Conservation (phyloP, 306 rosid genomes). For the Oxytropis ochrocephala region DNA sequence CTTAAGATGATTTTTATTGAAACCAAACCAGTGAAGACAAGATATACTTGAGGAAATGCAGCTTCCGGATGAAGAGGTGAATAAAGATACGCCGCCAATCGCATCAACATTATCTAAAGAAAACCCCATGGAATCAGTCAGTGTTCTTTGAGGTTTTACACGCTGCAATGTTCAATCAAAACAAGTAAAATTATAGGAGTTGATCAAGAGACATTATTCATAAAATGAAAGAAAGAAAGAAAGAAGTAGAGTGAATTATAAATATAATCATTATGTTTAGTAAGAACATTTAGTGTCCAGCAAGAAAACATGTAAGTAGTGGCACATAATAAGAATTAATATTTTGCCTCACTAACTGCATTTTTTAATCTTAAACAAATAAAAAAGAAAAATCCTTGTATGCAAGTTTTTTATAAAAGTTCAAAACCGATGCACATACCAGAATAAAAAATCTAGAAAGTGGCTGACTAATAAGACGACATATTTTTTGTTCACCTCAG, state of each 20-base stretch:
- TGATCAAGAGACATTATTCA: constrained; percentile 9
- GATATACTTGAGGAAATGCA: not conserved
- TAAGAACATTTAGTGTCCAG: not conserved
- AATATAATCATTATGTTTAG: constrained; percentile 8
- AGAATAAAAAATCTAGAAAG: not conserved
- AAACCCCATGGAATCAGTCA: constrained; percentile 97
- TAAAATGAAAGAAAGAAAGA: constrained; percentile 15
- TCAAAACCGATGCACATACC: not conserved
- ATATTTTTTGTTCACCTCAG: not conserved
- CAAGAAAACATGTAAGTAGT: not conserved
- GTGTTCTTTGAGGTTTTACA: constrained; percentile 80
- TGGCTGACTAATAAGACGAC: not conserved
- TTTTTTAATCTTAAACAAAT: not conserved
- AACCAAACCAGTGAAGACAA: not conserved
- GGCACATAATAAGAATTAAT: constrained; percentile 1
- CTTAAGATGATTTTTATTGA: not conserved
- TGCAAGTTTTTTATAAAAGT: not conserved
- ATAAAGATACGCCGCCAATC: constrained; percentile 81
- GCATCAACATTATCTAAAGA: constrained; percentile 98
- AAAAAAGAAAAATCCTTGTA: not conserved
- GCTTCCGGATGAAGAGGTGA: constrained; percentile 2
- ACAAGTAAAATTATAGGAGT: constrained; percentile 9
- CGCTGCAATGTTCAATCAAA: constrained; percentile 49
- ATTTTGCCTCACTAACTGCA: not conserved
- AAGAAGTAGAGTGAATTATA: not conserved